Conservation (phyloP, 1,284 basidiomycete species). For the Ceratobasidium sp. region DNA sequence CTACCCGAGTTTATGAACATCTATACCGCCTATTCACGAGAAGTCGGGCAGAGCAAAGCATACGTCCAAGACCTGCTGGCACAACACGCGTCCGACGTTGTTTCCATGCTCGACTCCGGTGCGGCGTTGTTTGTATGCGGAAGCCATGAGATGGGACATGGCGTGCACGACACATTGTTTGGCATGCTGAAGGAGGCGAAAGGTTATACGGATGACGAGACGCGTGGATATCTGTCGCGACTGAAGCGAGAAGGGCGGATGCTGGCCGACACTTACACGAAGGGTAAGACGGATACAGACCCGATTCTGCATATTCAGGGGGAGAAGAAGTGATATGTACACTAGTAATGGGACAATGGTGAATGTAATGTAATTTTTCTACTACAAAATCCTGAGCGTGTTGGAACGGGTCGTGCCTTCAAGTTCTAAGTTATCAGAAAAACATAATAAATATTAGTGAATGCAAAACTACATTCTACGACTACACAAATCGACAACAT, state of each 20-base stretch:
- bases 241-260: slow-evolving; percentile 23
- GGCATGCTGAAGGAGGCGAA: slow-evolving; percentile 12
- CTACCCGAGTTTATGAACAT: slow-evolving; percentile 21
- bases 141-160: slow-evolving; percentile 22
- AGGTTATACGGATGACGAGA: slow-evolving; percentile 12
- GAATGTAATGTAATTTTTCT: not conserved
- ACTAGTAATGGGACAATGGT: not conserved
- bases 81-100: slow-evolving; percentile 11
- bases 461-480: too few relatives aligned
- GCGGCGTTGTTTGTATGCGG: slow-evolving; percentile 30
- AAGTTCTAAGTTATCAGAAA: too few relatives aligned
- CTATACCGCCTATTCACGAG: slow-evolving; percentile 22
- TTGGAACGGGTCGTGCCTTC: too few relatives aligned
- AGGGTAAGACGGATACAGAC: slow-evolving; percentile 33
- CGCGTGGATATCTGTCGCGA: slow-evolving; percentile 7
- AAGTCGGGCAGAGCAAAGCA: slow-evolving; percentile 14
- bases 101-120: slow-evolving; percentile 22
- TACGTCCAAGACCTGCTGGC: slow-evolving; percentile 28
- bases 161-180: slow-evolving; percentile 24
- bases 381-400: not conserved
- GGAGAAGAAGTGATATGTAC: not conserved
- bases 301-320: slow-evolving; percentile 10
- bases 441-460: too few relatives aligned
- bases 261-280: slow-evolving; percentile 30
- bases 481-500: too few relatives aligned